A percentile compares a stretch with the other conserved stretches of the same genome.
These are phyloP conservation scores for Colletotrichum endophyticum DNA, from an alignment of 2,329 filamentous ascomycete species.

Conservation along the genomic window DNA sequence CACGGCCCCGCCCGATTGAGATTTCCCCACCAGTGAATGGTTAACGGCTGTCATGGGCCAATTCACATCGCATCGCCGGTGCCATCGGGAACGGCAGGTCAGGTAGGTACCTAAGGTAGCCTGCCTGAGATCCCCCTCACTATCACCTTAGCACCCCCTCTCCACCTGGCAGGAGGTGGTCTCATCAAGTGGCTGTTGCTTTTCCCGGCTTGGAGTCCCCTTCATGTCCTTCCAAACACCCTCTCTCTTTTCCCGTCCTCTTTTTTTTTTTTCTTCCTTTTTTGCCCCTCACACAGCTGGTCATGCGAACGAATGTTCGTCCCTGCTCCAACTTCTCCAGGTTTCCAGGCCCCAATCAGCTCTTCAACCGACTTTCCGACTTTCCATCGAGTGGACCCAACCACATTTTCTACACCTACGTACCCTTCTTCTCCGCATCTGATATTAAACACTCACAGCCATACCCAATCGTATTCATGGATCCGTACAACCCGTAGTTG, in stretches of 20 bases:
- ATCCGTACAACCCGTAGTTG: neutral
- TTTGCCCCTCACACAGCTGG: neutral
- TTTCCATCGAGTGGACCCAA: neutral
- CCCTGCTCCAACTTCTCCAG: slow-evolving; percentile 3
- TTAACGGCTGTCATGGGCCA: slow-evolving; percentile 6
- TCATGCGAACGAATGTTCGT: neutral
- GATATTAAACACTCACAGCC: neutral
- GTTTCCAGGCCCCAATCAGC: slow-evolving; percentile 4
- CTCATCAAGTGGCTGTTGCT: neutral
- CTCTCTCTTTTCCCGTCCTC: neutral
- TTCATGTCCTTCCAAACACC: neutral
- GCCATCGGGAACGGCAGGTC: neutral
- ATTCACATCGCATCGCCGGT: neutral
- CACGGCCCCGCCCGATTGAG: slow-evolving; percentile 2
- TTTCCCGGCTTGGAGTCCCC: neutral
- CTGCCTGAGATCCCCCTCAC: neutral
- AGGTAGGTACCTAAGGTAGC: no score
- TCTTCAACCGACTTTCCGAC: neutral
- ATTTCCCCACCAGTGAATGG: slow-evolving; percentile 20
- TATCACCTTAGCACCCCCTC: neutral
- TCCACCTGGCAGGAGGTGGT: neutral
- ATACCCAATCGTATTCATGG: neutral
- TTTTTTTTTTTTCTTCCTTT: neutral
- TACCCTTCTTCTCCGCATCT: neutral
- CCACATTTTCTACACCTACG: neutral